A percentile compares a stretch with the other conserved stretches of the same genome.
Evolutionary conservation across 768 basidiomycete genomes (phyloP).

Genomic region (Psilocybe tampanensis): DNA sequence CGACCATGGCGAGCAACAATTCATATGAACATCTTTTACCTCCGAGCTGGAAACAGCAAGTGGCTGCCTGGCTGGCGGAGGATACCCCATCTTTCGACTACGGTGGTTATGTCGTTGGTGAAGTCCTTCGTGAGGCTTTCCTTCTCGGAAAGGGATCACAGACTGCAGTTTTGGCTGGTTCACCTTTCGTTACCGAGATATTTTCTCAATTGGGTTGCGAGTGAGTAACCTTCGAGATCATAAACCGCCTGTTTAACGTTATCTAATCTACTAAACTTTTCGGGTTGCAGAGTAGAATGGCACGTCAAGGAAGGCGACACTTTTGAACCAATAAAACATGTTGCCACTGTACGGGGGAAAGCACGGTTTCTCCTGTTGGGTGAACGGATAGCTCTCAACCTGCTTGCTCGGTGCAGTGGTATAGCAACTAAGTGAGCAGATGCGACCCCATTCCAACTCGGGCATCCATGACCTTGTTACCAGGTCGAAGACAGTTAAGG

Average conservation of each 20-base stretch:
- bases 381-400: constrained; percentile 90
- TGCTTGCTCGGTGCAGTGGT: constrained; percentile 93
- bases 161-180: constrained; percentile 84
- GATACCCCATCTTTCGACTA: constrained; percentile 97
- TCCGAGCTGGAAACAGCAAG: constrained; percentile 86
- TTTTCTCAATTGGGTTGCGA: constrained; percentile 88
- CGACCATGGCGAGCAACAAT: constrained; percentile 20
- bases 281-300: constrained; percentile 81
- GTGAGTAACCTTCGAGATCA: constrained; percentile 49
- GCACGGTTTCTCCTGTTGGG: constrained; percentile 88
- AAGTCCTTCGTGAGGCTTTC: constrained; percentile 82
- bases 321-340: constrained; percentile 78
- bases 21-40: constrained; percentile 78
- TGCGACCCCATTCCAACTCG: background rate
- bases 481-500: constrained; percentile 83
- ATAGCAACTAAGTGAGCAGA: constrained; percentile 86
- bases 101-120: constrained; percentile 95
- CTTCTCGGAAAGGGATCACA: constrained; percentile 89
- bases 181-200: constrained; percentile 93
- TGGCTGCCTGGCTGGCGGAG: constrained; percentile 85
- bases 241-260: background rate
- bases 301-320: constrained; percentile 82
- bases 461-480: background rate
- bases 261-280: constrained; percentile 9
- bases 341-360: constrained; percentile 91